A percentile compares a stretch with the other conserved stretches of the same genome.
Evolutionary conservation across 441 rosid species (phyloP).

Genomic region (Corymbia calophylla): DNA sequence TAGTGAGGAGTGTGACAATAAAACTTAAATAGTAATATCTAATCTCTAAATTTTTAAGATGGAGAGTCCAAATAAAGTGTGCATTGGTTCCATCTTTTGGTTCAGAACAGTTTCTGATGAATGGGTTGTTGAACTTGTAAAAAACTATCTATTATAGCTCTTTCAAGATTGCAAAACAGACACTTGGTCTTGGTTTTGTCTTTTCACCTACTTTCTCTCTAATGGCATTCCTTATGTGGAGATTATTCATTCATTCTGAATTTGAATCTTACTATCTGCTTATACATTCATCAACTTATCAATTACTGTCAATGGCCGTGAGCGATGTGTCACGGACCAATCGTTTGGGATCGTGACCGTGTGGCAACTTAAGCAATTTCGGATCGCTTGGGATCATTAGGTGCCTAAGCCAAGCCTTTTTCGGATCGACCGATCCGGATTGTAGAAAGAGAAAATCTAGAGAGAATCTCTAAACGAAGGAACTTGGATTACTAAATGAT

Average conservation of each 20-base stretch:
- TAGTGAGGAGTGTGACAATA: slow-evolving; percentile 59
- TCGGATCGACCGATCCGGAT: no score
- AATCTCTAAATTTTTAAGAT: slow-evolving; percentile 39
- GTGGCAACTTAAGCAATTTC: no score
- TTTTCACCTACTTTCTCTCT: slow-evolving; percentile 86
- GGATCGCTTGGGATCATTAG: no score
- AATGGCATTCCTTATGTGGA: slow-evolving; percentile 78
- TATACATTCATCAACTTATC: slow-evolving; percentile 74
- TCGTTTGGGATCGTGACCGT: no score
- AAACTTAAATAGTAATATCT: slow-evolving; percentile 71
- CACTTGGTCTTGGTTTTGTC: slow-evolving; percentile 71
- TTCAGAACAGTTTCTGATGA: slow-evolving; percentile 80
- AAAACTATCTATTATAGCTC: slow-evolving; percentile 74
- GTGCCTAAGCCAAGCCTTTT: no score
- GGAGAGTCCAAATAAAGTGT: slow-evolving; percentile 64
- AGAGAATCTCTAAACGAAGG: no score
- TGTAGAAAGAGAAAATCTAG: no score
- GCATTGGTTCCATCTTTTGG: slow-evolving; percentile 90
- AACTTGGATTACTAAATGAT: no score
- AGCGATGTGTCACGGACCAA: slow-evolving; percentile 13
- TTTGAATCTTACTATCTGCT: slow-evolving; percentile 44
- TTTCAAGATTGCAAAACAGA: slow-evolving; percentile 81
- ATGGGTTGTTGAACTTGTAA: slow-evolving; percentile 72
- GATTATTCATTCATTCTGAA: slow-evolving; percentile 53
- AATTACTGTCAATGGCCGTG: slow-evolving; percentile 42